Evolutionary conservation across 2,329 filamentous ascomycete genomes (phyloP).

Genomic region (Aspergillus niger): DNA sequence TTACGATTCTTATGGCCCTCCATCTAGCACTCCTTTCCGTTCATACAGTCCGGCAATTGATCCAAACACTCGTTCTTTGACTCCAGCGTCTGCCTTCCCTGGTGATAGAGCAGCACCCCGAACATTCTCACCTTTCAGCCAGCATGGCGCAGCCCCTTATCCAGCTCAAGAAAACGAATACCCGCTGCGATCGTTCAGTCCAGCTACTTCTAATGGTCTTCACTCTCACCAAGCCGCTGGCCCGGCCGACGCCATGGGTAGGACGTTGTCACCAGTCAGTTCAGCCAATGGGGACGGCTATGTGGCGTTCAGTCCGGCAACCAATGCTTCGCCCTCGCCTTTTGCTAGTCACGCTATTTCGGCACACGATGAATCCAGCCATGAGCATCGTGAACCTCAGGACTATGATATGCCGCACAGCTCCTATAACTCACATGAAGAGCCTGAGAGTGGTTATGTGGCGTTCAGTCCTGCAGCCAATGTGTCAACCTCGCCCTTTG

Average conservation of each 20-base stretch:
- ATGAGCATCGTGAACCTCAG: too few species aligned
- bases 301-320: background rate
- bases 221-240: conserved; percentile 17
- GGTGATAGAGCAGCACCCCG: conserved; percentile 11
- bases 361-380: too few species aligned
- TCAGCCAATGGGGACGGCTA: background rate
- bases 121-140: conserved; percentile 13
- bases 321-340: too few species aligned
- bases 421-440: too few species aligned
- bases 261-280: conserved; percentile 21
- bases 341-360: too few species aligned
- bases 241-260: conserved; percentile 18
- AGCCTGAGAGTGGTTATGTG: background rate
- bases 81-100: conserved; percentile 16
- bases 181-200: conserved; percentile 20
- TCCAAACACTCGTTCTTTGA: conserved; percentile 24
- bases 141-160: conserved; percentile 8
- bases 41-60: conserved; percentile 24
- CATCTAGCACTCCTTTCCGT: conserved; percentile 20
- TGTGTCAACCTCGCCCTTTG: too few species aligned
- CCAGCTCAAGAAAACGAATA: conserved; percentile 18
- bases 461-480: background rate
- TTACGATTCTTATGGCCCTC: conserved; percentile 4
- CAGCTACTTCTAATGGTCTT: conserved; percentile 13
- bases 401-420: too few species aligned